Percentiles rank a stretch among this genome's conserved stretches.
Evolutionary conservation across 1,139 yeast species (phyloP).

Genomic region (Pichia sp.): DNA sequence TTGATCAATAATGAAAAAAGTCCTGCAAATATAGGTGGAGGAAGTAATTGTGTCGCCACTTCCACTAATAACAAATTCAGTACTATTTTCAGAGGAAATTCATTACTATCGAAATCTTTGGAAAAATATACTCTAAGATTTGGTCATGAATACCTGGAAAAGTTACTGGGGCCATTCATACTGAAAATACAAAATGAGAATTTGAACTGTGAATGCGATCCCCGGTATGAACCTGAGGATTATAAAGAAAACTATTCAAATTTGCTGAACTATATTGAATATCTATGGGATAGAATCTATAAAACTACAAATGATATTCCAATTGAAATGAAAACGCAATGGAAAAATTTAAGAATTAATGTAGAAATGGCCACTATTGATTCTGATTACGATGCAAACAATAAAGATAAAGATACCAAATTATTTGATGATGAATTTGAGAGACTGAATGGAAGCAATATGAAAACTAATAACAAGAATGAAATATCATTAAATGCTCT

Average conservation of each 20-base stretch:
- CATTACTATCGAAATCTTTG: slow-evolving; percentile 70
- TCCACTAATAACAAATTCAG: slow-evolving; percentile 26
- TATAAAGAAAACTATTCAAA: slow-evolving; percentile 42
- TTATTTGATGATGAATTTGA: neutral
- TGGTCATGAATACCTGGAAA: slow-evolving; percentile 73
- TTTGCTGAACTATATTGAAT: slow-evolving; percentile 47
- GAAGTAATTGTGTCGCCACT: neutral
- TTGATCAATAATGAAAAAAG: neutral
- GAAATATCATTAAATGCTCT: slow-evolving; percentile 59
- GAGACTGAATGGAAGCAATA: neutral
- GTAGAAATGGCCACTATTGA: slow-evolving; percentile 39
- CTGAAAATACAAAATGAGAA: slow-evolving; percentile 40
- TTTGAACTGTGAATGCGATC: slow-evolving; percentile 70
- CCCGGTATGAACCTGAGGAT: slow-evolving; percentile 30
- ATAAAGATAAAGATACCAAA: neutral
- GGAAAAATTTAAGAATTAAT: slow-evolving; percentile 49
- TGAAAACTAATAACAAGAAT: slow-evolving; percentile 44
- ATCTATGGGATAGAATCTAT: slow-evolving; percentile 66
- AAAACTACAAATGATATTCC: slow-evolving; percentile 74
- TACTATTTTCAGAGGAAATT: slow-evolving; percentile 78
- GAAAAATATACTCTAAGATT: slow-evolving; percentile 70
- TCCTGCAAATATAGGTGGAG: too few species aligned
- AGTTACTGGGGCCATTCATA: slow-evolving; percentile 63
- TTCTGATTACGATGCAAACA: neutral
- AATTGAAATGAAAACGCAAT: slow-evolving; percentile 49